Conservation (phyloP, 192 early-diverging fungal species). For the Chytriomyces hyalinus region DNA sequence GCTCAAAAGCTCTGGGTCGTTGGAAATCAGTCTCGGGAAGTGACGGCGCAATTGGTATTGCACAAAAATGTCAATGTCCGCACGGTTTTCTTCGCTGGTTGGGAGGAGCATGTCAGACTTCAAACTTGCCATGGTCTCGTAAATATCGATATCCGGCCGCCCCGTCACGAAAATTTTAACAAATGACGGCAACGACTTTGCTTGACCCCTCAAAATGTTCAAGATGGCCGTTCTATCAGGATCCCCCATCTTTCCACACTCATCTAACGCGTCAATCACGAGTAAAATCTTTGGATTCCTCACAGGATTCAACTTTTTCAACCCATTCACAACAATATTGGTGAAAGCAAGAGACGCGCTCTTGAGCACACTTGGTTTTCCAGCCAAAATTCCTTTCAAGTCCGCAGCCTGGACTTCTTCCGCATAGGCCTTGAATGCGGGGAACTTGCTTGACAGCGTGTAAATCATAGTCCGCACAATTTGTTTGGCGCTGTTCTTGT, state of each 20-base stretch:
- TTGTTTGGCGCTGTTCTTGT: conserved; percentile 5
- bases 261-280: conserved; percentile 39
- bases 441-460: conserved; percentile 1
- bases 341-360: background rate
- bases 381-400: background rate
- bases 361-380: background rate
- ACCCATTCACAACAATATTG: background rate
- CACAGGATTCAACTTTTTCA: background rate
- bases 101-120: conserved; percentile 21
- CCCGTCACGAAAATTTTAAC: conserved; percentile 31
- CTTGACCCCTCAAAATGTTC: conserved; percentile 4
- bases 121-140: background rate
- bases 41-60: background rate
- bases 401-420: conserved; percentile 4
- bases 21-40: background rate
- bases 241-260: conserved; percentile 5
- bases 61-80: background rate
- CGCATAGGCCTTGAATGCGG: background rate
- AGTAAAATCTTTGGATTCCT: conserved; percentile 4
- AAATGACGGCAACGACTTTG: conserved; percentile 13
- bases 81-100: background rate
- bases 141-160: conserved; percentile 35
- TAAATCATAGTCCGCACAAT: conserved; percentile 26
- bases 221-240: conserved; percentile 5
- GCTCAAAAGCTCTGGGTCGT: background rate